A percentile compares a stretch with the other conserved stretches of the same genome.
These are phyloP conservation scores for Teratosphaeria gauchensis DNA, from an alignment of 2,329 filamentous ascomycete genomes.

Conservation along the genomic window DNA sequence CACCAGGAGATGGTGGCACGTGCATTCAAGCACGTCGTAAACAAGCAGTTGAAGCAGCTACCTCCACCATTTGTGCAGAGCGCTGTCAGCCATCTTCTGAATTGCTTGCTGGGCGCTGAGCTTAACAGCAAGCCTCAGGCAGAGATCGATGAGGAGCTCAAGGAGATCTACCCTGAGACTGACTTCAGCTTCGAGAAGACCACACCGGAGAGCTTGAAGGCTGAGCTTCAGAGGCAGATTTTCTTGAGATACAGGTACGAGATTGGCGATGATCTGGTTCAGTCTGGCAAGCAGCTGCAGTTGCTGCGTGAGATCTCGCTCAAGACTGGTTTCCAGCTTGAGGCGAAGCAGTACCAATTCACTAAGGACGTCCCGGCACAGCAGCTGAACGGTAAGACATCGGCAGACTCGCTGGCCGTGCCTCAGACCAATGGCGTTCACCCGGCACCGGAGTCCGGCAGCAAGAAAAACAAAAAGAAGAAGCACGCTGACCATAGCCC, in stretches of 20 bases:
- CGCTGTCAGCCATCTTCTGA: slow-evolving; percentile 78
- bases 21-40: slow-evolving; percentile 86
- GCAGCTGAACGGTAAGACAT: slow-evolving; percentile 19
- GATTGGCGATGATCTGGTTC: slow-evolving; percentile 59
- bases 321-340: slow-evolving; percentile 82
- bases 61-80: slow-evolving; percentile 71
- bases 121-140: slow-evolving; percentile 69
- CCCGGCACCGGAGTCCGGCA: slow-evolving; percentile 18
- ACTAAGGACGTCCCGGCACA: slow-evolving; percentile 29
- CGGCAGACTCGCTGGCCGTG: slow-evolving; percentile 18
- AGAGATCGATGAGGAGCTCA: slow-evolving; percentile 66
- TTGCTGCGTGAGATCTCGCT: slow-evolving; percentile 80
- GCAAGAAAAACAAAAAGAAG: slow-evolving; percentile 51
- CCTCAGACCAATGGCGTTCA: slow-evolving; percentile 26
- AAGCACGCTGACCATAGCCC: slow-evolving; percentile 41
- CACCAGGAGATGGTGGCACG: slow-evolving; percentile 91
- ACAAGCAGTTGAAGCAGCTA: slow-evolving; percentile 67
- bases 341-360: slow-evolving; percentile 68
- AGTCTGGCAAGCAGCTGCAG: slow-evolving; percentile 63
- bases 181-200: slow-evolving; percentile 73
- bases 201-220: slow-evolving; percentile 61
- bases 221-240: slow-evolving; percentile 63
- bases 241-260: slow-evolving; percentile 66
- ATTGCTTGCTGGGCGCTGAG: slow-evolving; percentile 74
- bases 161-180: slow-evolving; percentile 68